These are phyloP conservation scores for Opeltia flavorubescens DNA, from an alignment of 495 filamentous ascomycete genomes.

Conservation along the genomic window DNA sequence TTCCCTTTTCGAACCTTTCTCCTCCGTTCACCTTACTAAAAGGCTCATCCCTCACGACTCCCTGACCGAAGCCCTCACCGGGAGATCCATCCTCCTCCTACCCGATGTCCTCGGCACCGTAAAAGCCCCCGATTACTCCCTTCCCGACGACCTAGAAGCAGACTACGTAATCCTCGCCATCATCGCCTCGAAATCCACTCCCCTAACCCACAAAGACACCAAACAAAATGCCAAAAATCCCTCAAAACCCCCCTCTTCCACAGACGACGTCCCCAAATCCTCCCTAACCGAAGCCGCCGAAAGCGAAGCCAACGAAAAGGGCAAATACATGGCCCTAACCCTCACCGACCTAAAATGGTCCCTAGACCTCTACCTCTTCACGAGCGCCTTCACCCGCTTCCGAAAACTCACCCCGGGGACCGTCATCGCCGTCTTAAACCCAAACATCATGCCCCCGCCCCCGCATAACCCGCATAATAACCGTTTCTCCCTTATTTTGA, in stretches of 20 bases:
- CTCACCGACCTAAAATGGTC: constrained; percentile 86
- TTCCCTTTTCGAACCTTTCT: constrained; percentile 69
- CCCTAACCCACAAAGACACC: constrained; percentile 47
- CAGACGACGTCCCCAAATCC: constrained; percentile 22
- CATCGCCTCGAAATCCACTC: constrained; percentile 73
- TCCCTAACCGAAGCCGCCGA: constrained; percentile 31
- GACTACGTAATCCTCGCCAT: constrained; percentile 83
- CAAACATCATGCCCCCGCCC: constrained; percentile 74
- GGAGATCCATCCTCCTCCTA: constrained; percentile 60
- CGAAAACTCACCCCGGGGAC: constrained; percentile 82
- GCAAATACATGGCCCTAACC: constrained; percentile 82
- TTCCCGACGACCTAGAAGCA: constrained; percentile 72
- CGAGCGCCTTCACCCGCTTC: constrained; percentile 74
- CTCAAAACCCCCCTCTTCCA: constrained; percentile 12
- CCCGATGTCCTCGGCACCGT: constrained; percentile 72
- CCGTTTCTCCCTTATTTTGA: constrained; percentile 68
- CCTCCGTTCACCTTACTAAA: constrained; percentile 68
- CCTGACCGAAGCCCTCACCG: constrained; percentile 54
- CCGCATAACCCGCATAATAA: constrained; percentile 58
- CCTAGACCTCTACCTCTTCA: constrained; percentile 83
- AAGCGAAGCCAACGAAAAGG: constrained; percentile 40
- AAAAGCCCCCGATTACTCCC: constrained; percentile 69
- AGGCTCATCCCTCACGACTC: constrained; percentile 73
- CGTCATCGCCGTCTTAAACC: constrained; percentile 86
- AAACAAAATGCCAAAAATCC: constrained; percentile 30